These are phyloP conservation scores for Aulographum hederae DNA, from an alignment of 2,329 filamentous ascomycete genomes.

Conservation along the genomic window DNA sequence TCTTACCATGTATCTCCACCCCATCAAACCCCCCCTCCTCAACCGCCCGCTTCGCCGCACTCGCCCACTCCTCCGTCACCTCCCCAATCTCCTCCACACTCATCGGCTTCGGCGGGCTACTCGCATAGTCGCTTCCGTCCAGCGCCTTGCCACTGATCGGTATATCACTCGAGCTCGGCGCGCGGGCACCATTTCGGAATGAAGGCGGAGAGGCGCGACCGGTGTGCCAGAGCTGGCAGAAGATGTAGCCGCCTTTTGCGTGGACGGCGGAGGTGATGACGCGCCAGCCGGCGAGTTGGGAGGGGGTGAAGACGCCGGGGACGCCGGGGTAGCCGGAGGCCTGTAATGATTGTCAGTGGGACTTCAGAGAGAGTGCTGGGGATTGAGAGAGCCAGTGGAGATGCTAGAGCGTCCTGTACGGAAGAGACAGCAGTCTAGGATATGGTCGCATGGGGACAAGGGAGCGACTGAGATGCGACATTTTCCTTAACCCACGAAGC, in stretches of 20 bases:
- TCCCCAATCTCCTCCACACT: conserved; percentile 20
- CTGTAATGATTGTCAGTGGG: conserved; percentile 30
- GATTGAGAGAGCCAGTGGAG: too few relatives aligned
- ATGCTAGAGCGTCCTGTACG: too few relatives aligned
- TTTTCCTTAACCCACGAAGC: conserved; percentile 30
- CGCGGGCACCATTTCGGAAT: background rate
- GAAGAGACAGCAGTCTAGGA: too few relatives aligned
- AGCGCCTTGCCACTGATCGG: conserved; percentile 13
- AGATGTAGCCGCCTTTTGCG: conserved; percentile 40
- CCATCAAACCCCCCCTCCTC: conserved; percentile 39
- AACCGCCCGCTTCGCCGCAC: conserved; percentile 25
- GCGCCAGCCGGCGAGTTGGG: conserved; percentile 43
- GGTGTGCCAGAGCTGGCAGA: conserved; percentile 41
- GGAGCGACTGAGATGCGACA: too few relatives aligned
- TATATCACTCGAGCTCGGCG: conserved; percentile 9
- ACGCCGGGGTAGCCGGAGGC: conserved; percentile 31
- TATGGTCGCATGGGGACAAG: too few relatives aligned
- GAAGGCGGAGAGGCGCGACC: conserved; percentile 33
- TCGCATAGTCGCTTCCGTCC: conserved; percentile 7
- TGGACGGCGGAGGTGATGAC: conserved; percentile 44
- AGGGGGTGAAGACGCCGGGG: conserved; percentile 38
- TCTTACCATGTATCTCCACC: conserved; percentile 30
- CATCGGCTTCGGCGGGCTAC: conserved; percentile 16
- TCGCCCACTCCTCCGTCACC: conserved; percentile 19
- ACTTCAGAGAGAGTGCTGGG: too few relatives aligned